These are phyloP conservation scores for Coriolopsis trogii DNA, from an alignment of 1,284 basidiomycete species.

Conservation along the genomic window DNA sequence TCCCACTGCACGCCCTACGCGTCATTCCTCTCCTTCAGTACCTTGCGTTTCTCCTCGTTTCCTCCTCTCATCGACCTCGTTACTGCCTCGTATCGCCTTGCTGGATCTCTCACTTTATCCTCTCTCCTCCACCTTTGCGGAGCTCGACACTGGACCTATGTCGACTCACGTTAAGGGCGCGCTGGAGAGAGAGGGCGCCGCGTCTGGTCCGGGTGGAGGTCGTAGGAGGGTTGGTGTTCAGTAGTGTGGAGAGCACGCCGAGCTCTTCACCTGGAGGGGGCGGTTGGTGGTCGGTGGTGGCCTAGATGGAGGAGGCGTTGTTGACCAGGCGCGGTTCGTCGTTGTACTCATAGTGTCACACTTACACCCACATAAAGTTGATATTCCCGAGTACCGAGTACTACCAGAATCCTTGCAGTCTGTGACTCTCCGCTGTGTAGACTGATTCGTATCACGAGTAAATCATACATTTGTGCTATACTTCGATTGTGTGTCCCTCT, in stretches of 20 bases:
- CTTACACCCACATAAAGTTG: constrained; percentile 1
- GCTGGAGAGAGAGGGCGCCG: constrained; percentile 74
- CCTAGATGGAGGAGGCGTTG: constrained; percentile 14
- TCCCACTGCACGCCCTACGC: constrained; percentile 14
- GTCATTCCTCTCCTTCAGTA: constrained; percentile 17
- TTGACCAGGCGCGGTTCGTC: constrained; percentile 21
- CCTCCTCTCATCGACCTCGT: constrained; percentile 38
- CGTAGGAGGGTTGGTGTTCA: not conserved
- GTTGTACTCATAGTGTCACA: constrained; percentile 21
- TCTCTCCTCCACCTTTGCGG: constrained; percentile 55
- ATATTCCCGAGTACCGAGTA: too few species aligned
- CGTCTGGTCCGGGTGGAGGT: constrained; percentile 39
- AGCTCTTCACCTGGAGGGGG: constrained; percentile 2
- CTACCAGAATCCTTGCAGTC: too few species aligned
- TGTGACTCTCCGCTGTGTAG: too few species aligned
- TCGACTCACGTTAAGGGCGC: constrained; percentile 49
- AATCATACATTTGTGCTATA: too few species aligned
- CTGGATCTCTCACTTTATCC: constrained; percentile 48
- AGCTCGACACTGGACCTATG: constrained; percentile 25
- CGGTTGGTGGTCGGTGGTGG: constrained; percentile 1
- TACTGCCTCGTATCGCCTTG: too few species aligned
- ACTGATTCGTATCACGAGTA: too few species aligned
- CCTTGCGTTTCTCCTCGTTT: constrained; percentile 29
- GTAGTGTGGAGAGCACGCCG: constrained; percentile 7
- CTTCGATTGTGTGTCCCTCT: too few species aligned